Evolutionary conservation across 2,329 filamentous ascomycete species (phyloP).

Genomic region (Penicillium capsulatum): DNA sequence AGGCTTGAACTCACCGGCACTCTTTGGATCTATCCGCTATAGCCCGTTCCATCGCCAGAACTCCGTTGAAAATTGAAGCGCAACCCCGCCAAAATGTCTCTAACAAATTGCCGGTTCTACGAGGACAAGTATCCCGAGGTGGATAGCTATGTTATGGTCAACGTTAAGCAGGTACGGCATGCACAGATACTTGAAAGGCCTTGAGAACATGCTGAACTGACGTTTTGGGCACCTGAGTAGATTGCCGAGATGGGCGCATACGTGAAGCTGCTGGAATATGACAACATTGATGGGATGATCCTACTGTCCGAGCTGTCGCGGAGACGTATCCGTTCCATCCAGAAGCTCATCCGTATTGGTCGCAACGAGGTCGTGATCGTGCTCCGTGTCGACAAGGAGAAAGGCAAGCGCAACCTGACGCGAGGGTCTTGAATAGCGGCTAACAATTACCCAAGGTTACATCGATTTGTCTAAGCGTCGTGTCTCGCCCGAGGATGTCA

Average conservation of each 20-base stretch:
- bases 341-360: slow-evolving; percentile 97
- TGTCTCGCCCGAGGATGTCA: slow-evolving; percentile 93
- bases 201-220: slow-evolving; percentile 13
- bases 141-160: slow-evolving; percentile 99
- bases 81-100: slow-evolving; percentile 70
- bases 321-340: slow-evolving; percentile 96
- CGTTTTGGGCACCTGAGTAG: slow-evolving; percentile 42
- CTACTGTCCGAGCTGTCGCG: slow-evolving; percentile 94
- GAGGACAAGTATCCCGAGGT: slow-evolving; percentile 98
- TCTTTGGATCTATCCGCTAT: slow-evolving; percentile 12
- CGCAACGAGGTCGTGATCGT: slow-evolving; percentile 98
- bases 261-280: slow-evolving; percentile 98
- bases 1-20: slow-evolving; percentile 8
- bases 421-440: slow-evolving; percentile 5
- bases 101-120: slow-evolving; percentile 95
- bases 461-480: slow-evolving; percentile 98
- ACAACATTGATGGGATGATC: slow-evolving; percentile 99
- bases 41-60: slow-evolving; percentile 6
- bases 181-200: background rate
- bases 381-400: slow-evolving; percentile 98
- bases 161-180: slow-evolving; percentile 85
- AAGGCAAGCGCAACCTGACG: slow-evolving; percentile 56
- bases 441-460: slow-evolving; percentile 58
- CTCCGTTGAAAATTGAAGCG: slow-evolving; percentile 23
- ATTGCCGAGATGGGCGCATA: slow-evolving; percentile 99